Evolutionary conservation across 768 basidiomycete species (phyloP).

Genomic region (Rhodosporidiobolus odoratus): DNA sequence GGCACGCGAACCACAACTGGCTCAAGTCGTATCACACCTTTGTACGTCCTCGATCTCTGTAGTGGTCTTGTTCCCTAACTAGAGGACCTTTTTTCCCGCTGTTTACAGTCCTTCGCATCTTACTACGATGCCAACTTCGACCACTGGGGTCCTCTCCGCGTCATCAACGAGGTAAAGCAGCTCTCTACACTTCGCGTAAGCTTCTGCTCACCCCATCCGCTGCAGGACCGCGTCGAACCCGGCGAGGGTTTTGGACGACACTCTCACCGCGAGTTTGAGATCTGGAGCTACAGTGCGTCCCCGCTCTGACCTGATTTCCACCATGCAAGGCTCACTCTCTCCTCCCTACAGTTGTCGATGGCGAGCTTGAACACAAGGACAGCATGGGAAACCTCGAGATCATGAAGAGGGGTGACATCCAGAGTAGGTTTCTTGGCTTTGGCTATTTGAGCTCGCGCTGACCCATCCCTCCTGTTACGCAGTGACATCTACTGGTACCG

Average conservation of each 20-base stretch:
- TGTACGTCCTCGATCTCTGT: conserved; percentile 51
- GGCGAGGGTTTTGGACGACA: conserved; percentile 71
- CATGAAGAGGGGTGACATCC: conserved; percentile 79
- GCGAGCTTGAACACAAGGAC: conserved; percentile 79
- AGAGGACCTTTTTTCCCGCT: not conserved
- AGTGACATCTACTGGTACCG: conserved; percentile 72
- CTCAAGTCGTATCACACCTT: conserved; percentile 83
- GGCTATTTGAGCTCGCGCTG: too few species aligned
- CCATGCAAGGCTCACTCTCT: not conserved
- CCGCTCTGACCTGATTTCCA: not conserved
- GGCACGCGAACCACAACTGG: conserved; percentile 75
- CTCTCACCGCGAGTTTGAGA: conserved; percentile 64
- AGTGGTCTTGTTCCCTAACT: conserved; percentile 13
- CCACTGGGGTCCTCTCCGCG: conserved; percentile 68
- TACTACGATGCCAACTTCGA: conserved; percentile 59
- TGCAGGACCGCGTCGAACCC: conserved; percentile 64
- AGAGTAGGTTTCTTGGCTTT: conserved; percentile 54
- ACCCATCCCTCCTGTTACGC: not conserved
- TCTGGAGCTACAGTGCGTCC: conserved; percentile 64
- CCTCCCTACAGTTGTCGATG: conserved; percentile 54
- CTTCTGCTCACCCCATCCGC: not conserved
- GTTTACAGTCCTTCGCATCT: conserved; percentile 48
- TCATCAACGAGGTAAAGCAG: conserved; percentile 66
- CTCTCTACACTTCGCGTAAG: not conserved
- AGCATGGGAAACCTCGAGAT: conserved; percentile 87